Conservation (phyloP, 805 yeast species). For the Debaryomyces tyrocola region DNA sequence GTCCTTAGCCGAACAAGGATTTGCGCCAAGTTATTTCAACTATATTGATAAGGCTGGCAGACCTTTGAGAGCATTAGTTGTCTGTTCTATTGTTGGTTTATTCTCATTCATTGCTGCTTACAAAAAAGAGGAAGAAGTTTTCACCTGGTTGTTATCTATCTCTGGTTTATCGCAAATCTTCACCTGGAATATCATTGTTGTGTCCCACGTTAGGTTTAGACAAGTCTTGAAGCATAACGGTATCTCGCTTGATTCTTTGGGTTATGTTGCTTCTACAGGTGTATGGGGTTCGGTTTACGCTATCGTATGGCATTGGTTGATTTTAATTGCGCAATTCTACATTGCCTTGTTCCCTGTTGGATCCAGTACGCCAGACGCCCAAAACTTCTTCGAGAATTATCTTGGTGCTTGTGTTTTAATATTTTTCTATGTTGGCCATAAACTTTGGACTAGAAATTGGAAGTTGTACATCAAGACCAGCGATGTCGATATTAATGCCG, state of each 20-base stretch:
- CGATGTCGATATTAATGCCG: constrained; percentile 31
- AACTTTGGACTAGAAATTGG: constrained; percentile 34
- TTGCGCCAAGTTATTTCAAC: constrained; percentile 40
- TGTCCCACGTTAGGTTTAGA: constrained; percentile 43
- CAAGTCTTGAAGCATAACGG: constrained; percentile 33
- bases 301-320: constrained; percentile 27
- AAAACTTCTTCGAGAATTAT: constrained; percentile 32
- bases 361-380: constrained; percentile 23
- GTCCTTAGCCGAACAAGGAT: constrained; percentile 42
- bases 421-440: constrained; percentile 31
- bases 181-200: constrained; percentile 43
- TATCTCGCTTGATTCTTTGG: constrained; percentile 28
- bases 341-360: constrained; percentile 43
- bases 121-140: constrained; percentile 37
- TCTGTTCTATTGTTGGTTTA: constrained; percentile 34
- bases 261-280: constrained; percentile 41
- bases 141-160: constrained; percentile 42
- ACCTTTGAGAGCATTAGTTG: constrained; percentile 38
- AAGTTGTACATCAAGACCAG: constrained; percentile 20
- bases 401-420: constrained; percentile 34
- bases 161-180: constrained; percentile 43
- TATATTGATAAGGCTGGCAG: constrained; percentile 42
- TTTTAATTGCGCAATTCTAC: constrained; percentile 45
- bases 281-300: constrained; percentile 39
- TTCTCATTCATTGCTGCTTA: constrained; percentile 44